Evolutionary conservation across 768 basidiomycete genomes (phyloP).

Genomic region (Fistulinella prunicolor): DNA sequence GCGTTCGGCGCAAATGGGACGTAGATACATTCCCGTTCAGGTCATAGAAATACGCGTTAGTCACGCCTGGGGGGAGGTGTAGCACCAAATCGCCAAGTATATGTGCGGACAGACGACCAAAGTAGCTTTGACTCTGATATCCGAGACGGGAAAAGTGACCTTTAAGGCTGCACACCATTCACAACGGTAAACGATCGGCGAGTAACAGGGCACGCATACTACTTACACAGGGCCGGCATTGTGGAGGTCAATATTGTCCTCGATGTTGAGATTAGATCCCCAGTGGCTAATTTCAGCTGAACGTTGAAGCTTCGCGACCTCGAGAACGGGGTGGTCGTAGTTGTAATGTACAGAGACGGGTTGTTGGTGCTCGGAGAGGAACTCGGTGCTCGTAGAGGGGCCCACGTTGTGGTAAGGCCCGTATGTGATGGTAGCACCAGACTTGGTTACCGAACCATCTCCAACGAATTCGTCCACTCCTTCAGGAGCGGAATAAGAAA

Average conservation of each 20-base stretch:
- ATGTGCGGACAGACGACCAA: constrained; percentile 63
- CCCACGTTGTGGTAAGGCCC: constrained; percentile 83
- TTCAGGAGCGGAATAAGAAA: constrained; percentile 69
- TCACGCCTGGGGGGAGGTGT: constrained; percentile 79
- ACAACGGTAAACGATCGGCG: not conserved
- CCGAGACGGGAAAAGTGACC: constrained; percentile 94
- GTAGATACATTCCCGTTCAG: constrained; percentile 95
- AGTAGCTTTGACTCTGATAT: constrained; percentile 75
- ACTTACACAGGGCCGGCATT: constrained; percentile 91
- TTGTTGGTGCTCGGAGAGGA: constrained; percentile 61
- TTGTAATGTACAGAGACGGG: constrained; percentile 73
- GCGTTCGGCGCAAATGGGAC: constrained; percentile 72
- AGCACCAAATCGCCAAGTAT: constrained; percentile 72
- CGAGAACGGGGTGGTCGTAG: constrained; percentile 78
- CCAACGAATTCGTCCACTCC: constrained; percentile 55
- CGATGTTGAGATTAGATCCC: constrained; percentile 92
- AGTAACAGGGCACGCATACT: not conserved
- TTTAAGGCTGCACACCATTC: constrained; percentile 61
- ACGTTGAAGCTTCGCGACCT: constrained; percentile 70
- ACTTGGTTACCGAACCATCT: constrained; percentile 63
- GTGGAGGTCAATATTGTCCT: constrained; percentile 81
- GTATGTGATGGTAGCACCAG: constrained; percentile 80
- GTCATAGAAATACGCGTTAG: constrained; percentile 87
- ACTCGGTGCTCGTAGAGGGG: constrained; percentile 52
- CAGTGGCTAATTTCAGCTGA: constrained; percentile 93